A percentile compares a stretch with the other conserved stretches of the same genome.
phyloP scores from a whole-genome alignment of 1,284 basidiomycete genomes.

The Agaricales sp. region DNA sequence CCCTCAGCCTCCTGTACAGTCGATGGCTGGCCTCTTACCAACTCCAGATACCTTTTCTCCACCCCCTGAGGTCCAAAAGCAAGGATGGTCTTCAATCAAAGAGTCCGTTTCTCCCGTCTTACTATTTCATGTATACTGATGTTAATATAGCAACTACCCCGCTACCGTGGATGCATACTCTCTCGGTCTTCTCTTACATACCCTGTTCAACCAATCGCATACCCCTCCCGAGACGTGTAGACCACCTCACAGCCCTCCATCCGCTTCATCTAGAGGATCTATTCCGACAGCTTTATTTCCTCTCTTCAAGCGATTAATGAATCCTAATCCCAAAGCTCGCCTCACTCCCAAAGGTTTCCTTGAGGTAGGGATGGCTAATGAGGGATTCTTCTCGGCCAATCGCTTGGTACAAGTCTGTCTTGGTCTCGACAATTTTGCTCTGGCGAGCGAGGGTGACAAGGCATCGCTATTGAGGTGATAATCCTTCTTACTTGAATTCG shows the following conservation, averaged over 20 bases:
- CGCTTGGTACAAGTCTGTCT: constrained; percentile 78
- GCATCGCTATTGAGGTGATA: constrained; percentile 56
- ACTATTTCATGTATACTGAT: constrained; percentile 8
- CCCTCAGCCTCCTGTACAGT: constrained; percentile 35
- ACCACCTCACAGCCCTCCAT: constrained; percentile 65
- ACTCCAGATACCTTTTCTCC: constrained; percentile 43
- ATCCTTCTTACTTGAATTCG: not conserved
- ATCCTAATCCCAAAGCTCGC: constrained; percentile 77
- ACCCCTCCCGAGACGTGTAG: constrained; percentile 60
- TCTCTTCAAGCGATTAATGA: constrained; percentile 79
- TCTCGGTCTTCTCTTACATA: constrained; percentile 76
- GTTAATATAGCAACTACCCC: constrained; percentile 46
- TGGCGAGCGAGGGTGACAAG: constrained; percentile 81
- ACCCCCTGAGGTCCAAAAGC: constrained; percentile 87
- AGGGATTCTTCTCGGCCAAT: constrained; percentile 83
- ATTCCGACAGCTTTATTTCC: constrained; percentile 77
- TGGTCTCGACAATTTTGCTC: constrained; percentile 81
- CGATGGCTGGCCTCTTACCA: constrained; percentile 59
- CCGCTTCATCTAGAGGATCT: constrained; percentile 62
- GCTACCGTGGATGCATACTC: constrained; percentile 78
- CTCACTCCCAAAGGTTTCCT: constrained; percentile 72
- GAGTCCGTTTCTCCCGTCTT: constrained; percentile 42
- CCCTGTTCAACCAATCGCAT: constrained; percentile 75
- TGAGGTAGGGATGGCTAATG: constrained; percentile 68
- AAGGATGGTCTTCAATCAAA: constrained; percentile 77